These are phyloP conservation scores for Sanghuangporus baumii DNA, from an alignment of 1,284 basidiomycete genomes.

Conservation along the genomic window DNA sequence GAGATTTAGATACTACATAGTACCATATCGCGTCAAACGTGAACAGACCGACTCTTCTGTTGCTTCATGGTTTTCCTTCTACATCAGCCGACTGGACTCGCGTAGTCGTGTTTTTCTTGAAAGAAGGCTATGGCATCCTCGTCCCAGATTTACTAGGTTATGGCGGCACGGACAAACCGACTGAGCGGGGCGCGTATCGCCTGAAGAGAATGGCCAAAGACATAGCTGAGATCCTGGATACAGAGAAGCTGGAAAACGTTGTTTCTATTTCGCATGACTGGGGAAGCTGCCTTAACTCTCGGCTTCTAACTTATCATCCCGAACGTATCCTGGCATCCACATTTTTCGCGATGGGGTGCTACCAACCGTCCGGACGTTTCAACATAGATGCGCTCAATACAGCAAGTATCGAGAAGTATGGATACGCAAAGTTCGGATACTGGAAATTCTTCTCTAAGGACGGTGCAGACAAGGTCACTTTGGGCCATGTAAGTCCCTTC, in stretches of 20 bases:
- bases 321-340: constrained; percentile 21
- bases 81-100: constrained; percentile 25
- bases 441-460: constrained; percentile 30
- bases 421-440: constrained; percentile 29
- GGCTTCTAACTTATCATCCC: constrained; percentile 14
- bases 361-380: constrained; percentile 11
- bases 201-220: constrained; percentile 20
- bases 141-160: constrained; percentile 50
- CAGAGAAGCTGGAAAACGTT: constrained; percentile 20
- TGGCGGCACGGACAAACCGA: constrained; percentile 34
- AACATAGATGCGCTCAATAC: constrained; percentile 12
- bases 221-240: constrained; percentile 24
- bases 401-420: constrained; percentile 13
- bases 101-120: constrained; percentile 25
- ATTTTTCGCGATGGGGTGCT: constrained; percentile 22
- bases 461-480: constrained; percentile 26
- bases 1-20: constrained; percentile 21
- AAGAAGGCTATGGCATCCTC: constrained; percentile 44
- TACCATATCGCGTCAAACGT: constrained; percentile 6
- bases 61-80: constrained; percentile 28
- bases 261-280: constrained; percentile 24
- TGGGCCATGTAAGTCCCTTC: constrained; percentile 23
- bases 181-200: constrained; percentile 20
- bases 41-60: constrained; percentile 23
- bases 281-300: constrained; percentile 14